These are phyloP conservation scores for Pseudopyricularia javanii DNA, from an alignment of 2,329 filamentous ascomycete genomes.

Conservation along the genomic window DNA sequence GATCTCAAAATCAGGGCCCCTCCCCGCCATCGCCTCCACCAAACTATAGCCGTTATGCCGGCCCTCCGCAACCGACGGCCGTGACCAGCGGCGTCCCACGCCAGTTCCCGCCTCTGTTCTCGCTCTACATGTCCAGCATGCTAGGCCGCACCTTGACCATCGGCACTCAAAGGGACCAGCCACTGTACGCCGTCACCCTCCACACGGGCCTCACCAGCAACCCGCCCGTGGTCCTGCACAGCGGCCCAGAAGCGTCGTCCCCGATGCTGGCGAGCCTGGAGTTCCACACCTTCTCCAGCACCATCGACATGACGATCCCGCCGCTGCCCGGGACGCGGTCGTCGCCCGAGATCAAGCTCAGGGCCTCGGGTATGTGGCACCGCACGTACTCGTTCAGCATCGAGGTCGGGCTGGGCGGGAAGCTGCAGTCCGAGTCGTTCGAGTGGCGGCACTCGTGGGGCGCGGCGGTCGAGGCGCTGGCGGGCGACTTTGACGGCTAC, in stretches of 20 bases:
- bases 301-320: slow-evolving; percentile 16
- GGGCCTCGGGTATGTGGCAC: slow-evolving; percentile 5
- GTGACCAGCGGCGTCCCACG: slow-evolving; percentile 8
- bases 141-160: slow-evolving; percentile 11
- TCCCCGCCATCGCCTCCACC: neutral
- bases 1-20: too few species aligned
- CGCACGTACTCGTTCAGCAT: slow-evolving; percentile 19
- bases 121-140: slow-evolving; percentile 15
- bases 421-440: slow-evolving; percentile 19
- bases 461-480: slow-evolving; percentile 19
- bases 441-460: slow-evolving; percentile 29
- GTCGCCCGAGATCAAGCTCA: slow-evolving; percentile 1
- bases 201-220: slow-evolving; percentile 13
- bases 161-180: slow-evolving; percentile 17
- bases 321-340: slow-evolving; percentile 9
- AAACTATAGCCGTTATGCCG: neutral
- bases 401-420: slow-evolving; percentile 15
- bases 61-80: neutral
- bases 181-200: slow-evolving; percentile 18
- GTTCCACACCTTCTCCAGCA: slow-evolving; percentile 4
- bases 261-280: slow-evolving; percentile 15
- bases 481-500: slow-evolving; percentile 20
- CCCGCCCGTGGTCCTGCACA: slow-evolving; percentile 20
- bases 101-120: slow-evolving; percentile 19
- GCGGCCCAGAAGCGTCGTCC: slow-evolving; percentile 14